Conservation (phyloP, 768 basidiomycete genomes). For the Hericium erinaceus region DNA sequence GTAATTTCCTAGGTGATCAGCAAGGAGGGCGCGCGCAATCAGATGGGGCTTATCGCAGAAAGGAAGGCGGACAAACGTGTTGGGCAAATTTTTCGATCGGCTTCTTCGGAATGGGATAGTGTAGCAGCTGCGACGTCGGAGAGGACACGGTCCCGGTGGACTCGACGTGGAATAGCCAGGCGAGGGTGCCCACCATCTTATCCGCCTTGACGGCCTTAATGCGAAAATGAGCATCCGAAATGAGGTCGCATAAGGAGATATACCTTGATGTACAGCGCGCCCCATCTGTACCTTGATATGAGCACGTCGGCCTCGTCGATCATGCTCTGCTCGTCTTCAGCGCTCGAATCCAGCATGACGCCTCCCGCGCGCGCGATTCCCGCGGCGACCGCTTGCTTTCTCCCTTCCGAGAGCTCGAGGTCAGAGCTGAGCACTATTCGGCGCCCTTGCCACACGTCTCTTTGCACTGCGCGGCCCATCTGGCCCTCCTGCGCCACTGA, state of each 20-base stretch:
- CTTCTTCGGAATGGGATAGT: conserved; percentile 69
- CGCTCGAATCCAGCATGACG: conserved; percentile 25
- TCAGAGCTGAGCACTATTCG: conserved; percentile 53
- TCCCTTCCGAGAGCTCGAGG: conserved; percentile 41
- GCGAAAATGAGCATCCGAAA: background rate
- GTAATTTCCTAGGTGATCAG: conserved; percentile 52
- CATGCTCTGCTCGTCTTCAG: conserved; percentile 33
- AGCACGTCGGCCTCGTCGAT: conserved; percentile 51
- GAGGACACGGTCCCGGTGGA: conserved; percentile 47
- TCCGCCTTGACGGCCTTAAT: conserved; percentile 46
- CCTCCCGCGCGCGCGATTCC: conserved; percentile 60
- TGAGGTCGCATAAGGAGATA: background rate
- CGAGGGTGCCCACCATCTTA: conserved; percentile 67
- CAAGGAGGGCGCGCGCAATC: background rate
- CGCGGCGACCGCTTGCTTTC: conserved; percentile 45
- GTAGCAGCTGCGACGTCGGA: conserved; percentile 69
- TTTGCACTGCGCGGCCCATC: conserved; percentile 10
- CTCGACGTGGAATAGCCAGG: conserved; percentile 79
- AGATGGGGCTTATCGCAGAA: background rate
- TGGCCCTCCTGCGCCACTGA: conserved; percentile 13
- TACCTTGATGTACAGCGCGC: conserved; percentile 63
- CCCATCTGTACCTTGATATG: conserved; percentile 61
- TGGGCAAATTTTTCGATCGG: conserved; percentile 48
- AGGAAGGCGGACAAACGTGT: conserved; percentile 39
- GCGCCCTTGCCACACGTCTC: conserved; percentile 48